Conservation (phyloP, 83 land plant species). For the Thuja plicata region DNA sequence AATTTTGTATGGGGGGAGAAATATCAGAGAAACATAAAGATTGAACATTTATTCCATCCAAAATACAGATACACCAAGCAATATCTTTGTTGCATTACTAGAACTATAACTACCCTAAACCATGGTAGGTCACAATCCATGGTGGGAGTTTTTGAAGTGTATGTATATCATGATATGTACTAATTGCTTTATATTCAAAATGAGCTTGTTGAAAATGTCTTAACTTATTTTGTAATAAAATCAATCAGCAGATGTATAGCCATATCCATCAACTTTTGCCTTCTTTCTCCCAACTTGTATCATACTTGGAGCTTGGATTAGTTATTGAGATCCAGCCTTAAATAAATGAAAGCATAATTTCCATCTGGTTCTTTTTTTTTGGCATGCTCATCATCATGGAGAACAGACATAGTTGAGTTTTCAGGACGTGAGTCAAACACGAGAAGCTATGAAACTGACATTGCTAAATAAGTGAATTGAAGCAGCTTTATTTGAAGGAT, state of each 20-base stretch:
- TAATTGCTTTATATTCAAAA: neutral
- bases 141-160: neutral
- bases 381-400: neutral
- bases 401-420: neutral
- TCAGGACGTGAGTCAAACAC: neutral
- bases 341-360: neutral
- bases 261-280: neutral
- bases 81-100: neutral
- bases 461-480: neutral
- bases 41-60: neutral
- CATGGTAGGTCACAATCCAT: neutral
- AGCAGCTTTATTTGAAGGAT: neutral
- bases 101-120: neutral
- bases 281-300: neutral
- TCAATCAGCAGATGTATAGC: neutral
- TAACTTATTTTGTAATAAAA: no score
- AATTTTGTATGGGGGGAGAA: neutral
- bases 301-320: neutral
- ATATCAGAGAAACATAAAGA: neutral
- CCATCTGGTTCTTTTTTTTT: neutral
- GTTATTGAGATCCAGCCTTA: neutral
- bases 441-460: neutral
- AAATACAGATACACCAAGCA: neutral
- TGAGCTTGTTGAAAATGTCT: neutral
- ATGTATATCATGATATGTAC: neutral